phyloP scores from a whole-genome alignment of 345 rosid genomes.

The Adansonia digitata region DNA sequence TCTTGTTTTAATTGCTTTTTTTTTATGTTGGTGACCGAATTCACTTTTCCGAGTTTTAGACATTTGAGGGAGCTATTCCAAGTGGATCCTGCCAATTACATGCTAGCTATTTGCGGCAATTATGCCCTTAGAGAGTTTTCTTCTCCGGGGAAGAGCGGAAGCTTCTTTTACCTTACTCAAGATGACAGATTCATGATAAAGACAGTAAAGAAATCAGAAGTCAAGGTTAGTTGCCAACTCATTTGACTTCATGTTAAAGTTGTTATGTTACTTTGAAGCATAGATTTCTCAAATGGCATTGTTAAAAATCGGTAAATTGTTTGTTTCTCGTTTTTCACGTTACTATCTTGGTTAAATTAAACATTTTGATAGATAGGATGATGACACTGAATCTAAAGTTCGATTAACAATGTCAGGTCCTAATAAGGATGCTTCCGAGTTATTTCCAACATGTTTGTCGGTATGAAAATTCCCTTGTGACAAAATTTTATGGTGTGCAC shows the following conservation, averaged over 20 bases:
- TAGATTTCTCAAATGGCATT: neutral
- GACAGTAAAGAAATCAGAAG: constrained; percentile 97
- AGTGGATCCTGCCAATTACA: constrained; percentile 94
- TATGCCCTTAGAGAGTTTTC: constrained; percentile 94
- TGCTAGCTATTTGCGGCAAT: constrained; percentile 94
- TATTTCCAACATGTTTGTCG: constrained; percentile 68
- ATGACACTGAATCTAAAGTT: constrained; percentile 21
- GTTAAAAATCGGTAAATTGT: constrained; percentile 6
- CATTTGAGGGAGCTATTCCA: constrained; percentile 77
- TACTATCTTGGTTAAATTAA: constrained; percentile 7
- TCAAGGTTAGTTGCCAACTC: constrained; percentile 69
- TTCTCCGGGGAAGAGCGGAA: constrained; percentile 98
- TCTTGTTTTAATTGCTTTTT: neutral
- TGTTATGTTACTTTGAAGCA: neutral
- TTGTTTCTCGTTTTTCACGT: constrained; percentile 13
- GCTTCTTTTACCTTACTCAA: constrained; percentile 94
- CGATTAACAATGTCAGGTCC: constrained; percentile 51
- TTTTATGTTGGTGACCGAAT: constrained; percentile 13
- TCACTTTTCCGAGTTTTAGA: constrained; percentile 33
- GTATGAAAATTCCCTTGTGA: constrained; percentile 81
- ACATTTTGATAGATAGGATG: neutral
- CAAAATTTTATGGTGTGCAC: constrained; percentile 90
- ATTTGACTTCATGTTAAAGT: constrained; percentile 21
- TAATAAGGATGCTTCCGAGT: constrained; percentile 86
- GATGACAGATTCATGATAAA: constrained; percentile 97